A percentile compares a stretch with the other conserved stretches of the same genome.
phyloP scores from a whole-genome alignment of 2,329 filamentous ascomycete species.

The Dothideomycetes sp. region DNA sequence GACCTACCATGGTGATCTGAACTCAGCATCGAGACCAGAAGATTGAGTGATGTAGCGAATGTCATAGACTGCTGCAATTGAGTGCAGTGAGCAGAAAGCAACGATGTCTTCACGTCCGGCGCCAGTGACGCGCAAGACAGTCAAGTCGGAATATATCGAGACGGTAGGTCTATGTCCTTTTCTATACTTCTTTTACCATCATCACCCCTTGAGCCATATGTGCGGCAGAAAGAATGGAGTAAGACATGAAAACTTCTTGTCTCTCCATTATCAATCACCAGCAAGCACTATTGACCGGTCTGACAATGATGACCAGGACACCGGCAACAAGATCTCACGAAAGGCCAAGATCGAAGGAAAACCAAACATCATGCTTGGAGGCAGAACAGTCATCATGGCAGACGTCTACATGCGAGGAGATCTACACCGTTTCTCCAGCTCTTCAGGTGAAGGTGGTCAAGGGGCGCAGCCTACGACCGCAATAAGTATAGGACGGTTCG shows the following conservation, averaged over 20 bases:
- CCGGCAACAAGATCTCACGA: constrained; percentile 95
- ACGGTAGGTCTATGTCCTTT: constrained; percentile 50
- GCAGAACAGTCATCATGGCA: constrained; percentile 86
- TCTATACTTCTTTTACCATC: not conserved
- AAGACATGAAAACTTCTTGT: not conserved
- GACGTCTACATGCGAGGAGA: constrained; percentile 92
- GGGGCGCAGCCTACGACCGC: constrained; percentile 33
- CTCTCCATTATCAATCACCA: not conserved
- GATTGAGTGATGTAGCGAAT: not conserved
- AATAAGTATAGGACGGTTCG: constrained; percentile 61
- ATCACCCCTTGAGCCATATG: not conserved
- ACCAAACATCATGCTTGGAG: constrained; percentile 94
- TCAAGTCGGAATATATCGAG: constrained; percentile 92
- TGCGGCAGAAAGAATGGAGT: not conserved
- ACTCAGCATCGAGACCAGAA: not conserved
- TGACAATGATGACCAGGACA: constrained; percentile 54
- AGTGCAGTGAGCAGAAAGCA: not conserved
- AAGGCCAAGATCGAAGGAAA: constrained; percentile 87
- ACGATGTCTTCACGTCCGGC: constrained; percentile 30
- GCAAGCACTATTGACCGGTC: not conserved
- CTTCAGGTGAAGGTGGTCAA: constrained; percentile 25
- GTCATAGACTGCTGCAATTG: not conserved
- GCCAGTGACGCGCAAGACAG: constrained; percentile 41
- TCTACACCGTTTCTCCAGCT: constrained; percentile 45
- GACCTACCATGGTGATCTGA: no score